Evolutionary conservation across 352 stramenopile genomes (phyloP), one percentile per base, ranked within the genome.

Genomic region (Globisporangium recalcitrans): DNA sequence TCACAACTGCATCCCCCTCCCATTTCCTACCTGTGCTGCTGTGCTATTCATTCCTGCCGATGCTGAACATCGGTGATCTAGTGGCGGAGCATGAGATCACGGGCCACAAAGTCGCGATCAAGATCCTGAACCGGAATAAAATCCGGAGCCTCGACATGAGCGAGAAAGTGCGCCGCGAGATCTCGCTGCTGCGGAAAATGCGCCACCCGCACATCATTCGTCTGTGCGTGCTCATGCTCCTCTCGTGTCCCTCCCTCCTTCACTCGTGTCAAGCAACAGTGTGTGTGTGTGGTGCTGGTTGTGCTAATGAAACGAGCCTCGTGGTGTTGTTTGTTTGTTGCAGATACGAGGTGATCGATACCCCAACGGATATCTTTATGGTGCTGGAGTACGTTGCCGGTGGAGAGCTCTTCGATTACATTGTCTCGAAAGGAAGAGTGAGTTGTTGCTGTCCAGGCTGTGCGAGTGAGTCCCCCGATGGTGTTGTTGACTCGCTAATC

Each of bases 181-280:
- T 99, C 71, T 98, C 97, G 64, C 97, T 99, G 63, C 76, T 99
- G 47, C 95, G 98, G 68, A 90, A 98, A 58, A 99, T 98, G 82
- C 97, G 91, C 53, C 98, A 99, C 78, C 97, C 97, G 53, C 97
- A 99, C 70, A 99, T 99, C 75, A 99, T 99, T 60, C 88, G 97
- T n/a, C 77, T 99, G 72, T 99, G 97, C 51, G 74, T 75, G 34
- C 0, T 7, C 11, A 26, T 26, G 5, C n/a, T 1, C n/a, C 11
- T 1, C 24, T 32, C n/a, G n/a, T n/a, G n/a, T n/a, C n/a, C n/a
- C n/a, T n/a, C n/a, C n/a, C n/a, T n/a, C n/a, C n/a, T n/a, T n/a
- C n/a, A n/a, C n/a, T n/a, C n/a, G n/a, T n/a, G n/a, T n/a, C n/a
- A n/a, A n/a, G n/a, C n/a, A n/a, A n/a, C n/a, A n/a, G n/a, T n/a